These are phyloP conservation scores for Lasiosphaeris hirsuta DNA, from an alignment of 495 filamentous ascomycete species.

Conservation along the genomic window DNA sequence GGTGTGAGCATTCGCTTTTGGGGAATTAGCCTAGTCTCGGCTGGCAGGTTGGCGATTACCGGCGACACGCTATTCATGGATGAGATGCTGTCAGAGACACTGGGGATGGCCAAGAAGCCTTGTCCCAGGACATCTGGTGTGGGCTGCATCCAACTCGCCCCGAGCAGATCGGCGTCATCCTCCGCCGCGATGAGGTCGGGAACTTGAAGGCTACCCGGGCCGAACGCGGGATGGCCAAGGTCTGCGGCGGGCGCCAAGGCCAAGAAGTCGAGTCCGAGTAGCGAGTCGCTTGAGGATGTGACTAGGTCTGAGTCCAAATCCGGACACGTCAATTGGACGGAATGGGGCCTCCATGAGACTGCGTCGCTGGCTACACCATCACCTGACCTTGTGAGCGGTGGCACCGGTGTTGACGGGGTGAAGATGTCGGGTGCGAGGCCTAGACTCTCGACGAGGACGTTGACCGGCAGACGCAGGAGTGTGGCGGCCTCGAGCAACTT, in stretches of 20 bases:
- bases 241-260: neutral
- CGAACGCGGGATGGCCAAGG: neutral
- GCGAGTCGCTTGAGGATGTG: neutral
- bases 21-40: too few species aligned
- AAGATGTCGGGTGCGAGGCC: slow-evolving; percentile 12
- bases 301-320: neutral
- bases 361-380: neutral
- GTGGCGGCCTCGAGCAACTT: slow-evolving; percentile 15
- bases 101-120: too few species aligned
- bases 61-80: too few species aligned
- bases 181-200: too few species aligned
- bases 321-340: neutral
- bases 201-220: too few species aligned
- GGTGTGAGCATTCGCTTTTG: too few species aligned
- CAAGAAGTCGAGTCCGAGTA: neutral
- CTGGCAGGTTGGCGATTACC: too few species aligned
- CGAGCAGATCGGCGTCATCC: too few species aligned
- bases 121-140: too few species aligned
- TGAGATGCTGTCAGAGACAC: too few species aligned
- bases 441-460: slow-evolving; percentile 12
- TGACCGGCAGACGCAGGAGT: slow-evolving; percentile 13
- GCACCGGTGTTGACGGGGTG: neutral
- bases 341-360: neutral
- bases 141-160: too few species aligned
- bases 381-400: neutral